Evolutionary conservation across 257 asterid species (phyloP), one percentile per base, ranked within the genome.

Genomic region (Solanum microdontum): DNA sequence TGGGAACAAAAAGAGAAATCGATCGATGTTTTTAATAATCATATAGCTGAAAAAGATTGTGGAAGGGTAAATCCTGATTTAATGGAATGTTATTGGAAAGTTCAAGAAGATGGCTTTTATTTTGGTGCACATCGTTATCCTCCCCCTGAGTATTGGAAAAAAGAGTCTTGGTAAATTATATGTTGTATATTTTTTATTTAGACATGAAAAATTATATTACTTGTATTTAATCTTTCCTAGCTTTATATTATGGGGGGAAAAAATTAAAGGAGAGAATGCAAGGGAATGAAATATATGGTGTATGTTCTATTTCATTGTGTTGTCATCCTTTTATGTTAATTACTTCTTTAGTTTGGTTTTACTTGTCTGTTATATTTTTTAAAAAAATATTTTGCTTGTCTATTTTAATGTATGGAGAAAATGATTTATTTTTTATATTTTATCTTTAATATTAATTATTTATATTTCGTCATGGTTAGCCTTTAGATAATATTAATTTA

Each of bases 11-110:
- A 79, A 43, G 12, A 40, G 0, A 79, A 79, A 43, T 4, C n/a
- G 5, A 24, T 79, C 14, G 62, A 77, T 12, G 62, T 77, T 1
- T 77, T 77, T 5, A 77, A 77, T 77, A 39, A 77, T 39, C 84
- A 77, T 39, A 77, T 77, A 77, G 84, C 84, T 39, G 62, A 77
- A 79, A 79, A 79, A 43, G 84, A 79, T 24, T 79, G 84, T 26
- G 84, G 84, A 26, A 26, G 3, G 2, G 39, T 79, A 43, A 79
- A 79, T 79, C 15, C 37, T 8, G 64, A 79, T 4, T 43, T 43
- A 24, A 4, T n/a, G 3, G 84, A 79, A 79, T 79, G 84, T 79
- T 79, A 79, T 43, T 79, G 84, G 84, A 19, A 21, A 15, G 84
- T 79, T 79, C 66, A 79, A 6, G 84, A 10, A 79, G 84, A 79